Percentiles rank a stretch among this genome's conserved stretches.
Conservation (phyloP, 1,284 basidiomycete genomes). For the Fistulina hepatica region DNA sequence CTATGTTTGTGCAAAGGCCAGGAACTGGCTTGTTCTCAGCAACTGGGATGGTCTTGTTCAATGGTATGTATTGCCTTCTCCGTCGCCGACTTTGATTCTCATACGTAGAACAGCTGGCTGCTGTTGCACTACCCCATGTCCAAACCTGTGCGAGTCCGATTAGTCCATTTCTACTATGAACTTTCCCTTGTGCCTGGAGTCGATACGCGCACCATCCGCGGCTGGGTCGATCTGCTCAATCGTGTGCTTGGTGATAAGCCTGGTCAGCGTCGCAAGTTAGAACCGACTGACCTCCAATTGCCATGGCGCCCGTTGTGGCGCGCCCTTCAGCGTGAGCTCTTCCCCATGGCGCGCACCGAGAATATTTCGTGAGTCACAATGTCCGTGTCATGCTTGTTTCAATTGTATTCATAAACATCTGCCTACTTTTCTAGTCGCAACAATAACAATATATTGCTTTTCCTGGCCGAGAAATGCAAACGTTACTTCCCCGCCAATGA, state of each 20-base stretch:
- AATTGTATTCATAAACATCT: slow-evolving; percentile 11
- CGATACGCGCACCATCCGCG: slow-evolving; percentile 58
- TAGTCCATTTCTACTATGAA: slow-evolving; percentile 77
- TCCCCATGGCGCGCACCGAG: slow-evolving; percentile 53
- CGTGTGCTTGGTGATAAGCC: slow-evolving; percentile 58
- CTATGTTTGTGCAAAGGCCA: slow-evolving; percentile 60
- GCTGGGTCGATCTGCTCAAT: slow-evolving; percentile 65
- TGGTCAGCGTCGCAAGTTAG: slow-evolving; percentile 50
- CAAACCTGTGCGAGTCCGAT: slow-evolving; percentile 62
- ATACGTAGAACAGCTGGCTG: slow-evolving; percentile 59
- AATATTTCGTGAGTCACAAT: slow-evolving; percentile 35
- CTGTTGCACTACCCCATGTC: slow-evolving; percentile 73
- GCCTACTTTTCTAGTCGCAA: slow-evolving; percentile 35
- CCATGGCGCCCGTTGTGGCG: slow-evolving; percentile 70
- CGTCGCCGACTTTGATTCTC: slow-evolving; percentile 3
- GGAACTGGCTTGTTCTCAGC: slow-evolving; percentile 62
- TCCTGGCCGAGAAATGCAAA: slow-evolving; percentile 60
- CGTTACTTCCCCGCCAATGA: slow-evolving; percentile 60
- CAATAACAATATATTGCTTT: slow-evolving; percentile 58
- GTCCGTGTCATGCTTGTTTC: slow-evolving; percentile 4
- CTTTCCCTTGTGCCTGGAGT: slow-evolving; percentile 65
- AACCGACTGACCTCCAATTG: slow-evolving; percentile 58
- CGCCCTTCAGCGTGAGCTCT: slow-evolving; percentile 59
- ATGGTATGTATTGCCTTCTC: slow-evolving; percentile 39
- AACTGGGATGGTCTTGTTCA: slow-evolving; percentile 65